phyloP scores from a whole-genome alignment of 1,284 basidiomycete genomes.

The Cryptococcus sp. region DNA sequence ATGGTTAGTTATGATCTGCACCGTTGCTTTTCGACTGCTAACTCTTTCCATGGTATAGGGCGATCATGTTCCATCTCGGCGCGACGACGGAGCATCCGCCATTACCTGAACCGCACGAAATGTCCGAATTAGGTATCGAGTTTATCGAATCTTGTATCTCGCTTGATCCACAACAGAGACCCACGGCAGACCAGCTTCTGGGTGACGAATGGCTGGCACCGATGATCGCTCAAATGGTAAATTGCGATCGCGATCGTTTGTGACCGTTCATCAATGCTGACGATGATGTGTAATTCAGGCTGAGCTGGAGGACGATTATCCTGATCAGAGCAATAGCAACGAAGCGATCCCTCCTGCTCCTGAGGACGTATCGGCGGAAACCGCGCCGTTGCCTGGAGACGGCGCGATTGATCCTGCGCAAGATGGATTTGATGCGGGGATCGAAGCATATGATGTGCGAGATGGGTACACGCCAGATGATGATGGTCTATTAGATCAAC shows the following conservation, averaged over 20 bases:
- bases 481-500: too few relatives aligned
- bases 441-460: too few relatives aligned
- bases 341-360: conserved; percentile 12
- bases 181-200: conserved; percentile 81
- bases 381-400: conserved; percentile 5
- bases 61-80: conserved; percentile 99
- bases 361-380: conserved; percentile 10
- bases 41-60: conserved; percentile 59
- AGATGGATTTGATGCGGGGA: too few relatives aligned
- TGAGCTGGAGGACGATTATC: conserved; percentile 18
- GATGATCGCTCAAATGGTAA: conserved; percentile 39
- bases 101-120: conserved; percentile 84
- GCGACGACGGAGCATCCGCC: conserved; percentile 96
- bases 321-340: conserved; percentile 8
- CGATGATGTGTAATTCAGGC: conserved; percentile 1
- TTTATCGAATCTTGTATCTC: conserved; percentile 92
- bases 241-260: background rate
- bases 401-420: too few relatives aligned
- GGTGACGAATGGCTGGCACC: conserved; percentile 82
- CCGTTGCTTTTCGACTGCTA: background rate
- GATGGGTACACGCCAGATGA: too few relatives aligned
- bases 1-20: conserved; percentile 64
- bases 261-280: background rate
- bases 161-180: conserved; percentile 81
- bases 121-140: conserved; percentile 85